Conservation (phyloP, 768 basidiomycete species). For the Leucosporidium scottii region DNA sequence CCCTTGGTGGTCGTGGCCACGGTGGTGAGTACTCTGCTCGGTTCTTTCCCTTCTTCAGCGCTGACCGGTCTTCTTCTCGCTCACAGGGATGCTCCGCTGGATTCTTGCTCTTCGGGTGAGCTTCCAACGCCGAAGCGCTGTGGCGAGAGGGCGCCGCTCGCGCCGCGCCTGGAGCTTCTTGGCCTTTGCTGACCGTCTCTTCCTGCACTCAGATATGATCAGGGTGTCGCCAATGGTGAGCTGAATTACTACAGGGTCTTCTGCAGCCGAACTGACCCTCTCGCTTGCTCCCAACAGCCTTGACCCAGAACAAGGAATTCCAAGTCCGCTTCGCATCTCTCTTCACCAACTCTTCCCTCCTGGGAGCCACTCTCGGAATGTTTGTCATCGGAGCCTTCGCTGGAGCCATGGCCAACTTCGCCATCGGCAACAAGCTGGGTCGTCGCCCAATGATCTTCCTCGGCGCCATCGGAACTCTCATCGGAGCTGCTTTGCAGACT, state of each 20-base stretch:
- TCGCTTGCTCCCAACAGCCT: background rate
- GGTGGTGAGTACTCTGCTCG: no score
- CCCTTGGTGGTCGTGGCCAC: no score
- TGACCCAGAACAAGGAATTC: background rate
- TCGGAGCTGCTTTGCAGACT: conserved; percentile 24
- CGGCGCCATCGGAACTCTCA: conserved; percentile 10
- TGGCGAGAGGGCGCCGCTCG: no score
- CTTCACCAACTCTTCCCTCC: background rate
- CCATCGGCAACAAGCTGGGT: conserved; percentile 24
- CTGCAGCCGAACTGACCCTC: background rate
- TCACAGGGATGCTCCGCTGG: no score
- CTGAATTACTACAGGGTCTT: background rate
- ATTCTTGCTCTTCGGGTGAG: no score
- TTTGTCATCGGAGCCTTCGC: conserved; percentile 26
- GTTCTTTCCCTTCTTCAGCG: no score
- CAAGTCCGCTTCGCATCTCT: background rate
- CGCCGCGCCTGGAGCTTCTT: no score
- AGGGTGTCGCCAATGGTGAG: conserved; percentile 4
- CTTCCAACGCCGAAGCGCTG: no score
- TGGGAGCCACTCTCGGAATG: background rate
- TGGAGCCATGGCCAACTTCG: conserved; percentile 22
- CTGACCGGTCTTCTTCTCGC: no score
- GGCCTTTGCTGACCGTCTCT: background rate
- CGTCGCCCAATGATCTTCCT: conserved; percentile 17
- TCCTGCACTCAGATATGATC: background rate